Base-by-base conservation (phyloP, 78 protist species). In the Tieghemostelium lacteum region DNA sequence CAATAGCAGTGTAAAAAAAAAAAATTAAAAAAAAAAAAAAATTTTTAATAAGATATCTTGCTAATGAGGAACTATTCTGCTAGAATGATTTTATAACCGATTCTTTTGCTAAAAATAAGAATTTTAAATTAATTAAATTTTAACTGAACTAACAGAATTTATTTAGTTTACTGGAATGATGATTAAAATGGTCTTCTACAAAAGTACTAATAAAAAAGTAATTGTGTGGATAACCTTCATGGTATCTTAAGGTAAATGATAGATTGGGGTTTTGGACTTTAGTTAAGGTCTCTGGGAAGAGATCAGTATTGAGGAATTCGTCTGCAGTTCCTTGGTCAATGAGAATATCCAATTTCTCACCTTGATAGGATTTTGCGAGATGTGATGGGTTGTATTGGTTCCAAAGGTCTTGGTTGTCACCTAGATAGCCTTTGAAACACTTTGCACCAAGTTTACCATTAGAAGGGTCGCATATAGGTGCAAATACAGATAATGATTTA, bases 391-490 rank as follows among this genome's bases (percentile, higher is more conserved):
- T 91, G 28, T 88, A 94, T 63, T 14, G 73, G 52, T 66, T 17
- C 71, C 89, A 50, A 57, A 91, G 60, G 1, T 63, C 45, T 17
- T 60, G 91, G 64, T 87, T 67, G 55, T 85, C 83, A 2, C 98
- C 99, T 5, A 97, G 93, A 73, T 96, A 97, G 24, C 73, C 93
- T 8, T 29, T 10, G n/a, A 96, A 95, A 26, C 96, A 93, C 61
- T 93, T 88, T 2, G 26, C 22, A 34, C 97, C 97, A 96, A 95
- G 92, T 12, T 88, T 91, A 62, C 75, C 75, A 14, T 72, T 16
- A 49, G 20, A 55, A 20, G 99, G 98, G 87, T 96, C 78, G 78
- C 94, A 77, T 63, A 97, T 97, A 10, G 99, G 98, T 22, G 98
- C 73, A 31, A 97, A 97, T 19, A 97, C 99, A 1, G 97, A 95